phyloP scores from a whole-genome alignment of 495 filamentous ascomycete genomes.

The Pseudoneurospora amorphoporcata region DNA sequence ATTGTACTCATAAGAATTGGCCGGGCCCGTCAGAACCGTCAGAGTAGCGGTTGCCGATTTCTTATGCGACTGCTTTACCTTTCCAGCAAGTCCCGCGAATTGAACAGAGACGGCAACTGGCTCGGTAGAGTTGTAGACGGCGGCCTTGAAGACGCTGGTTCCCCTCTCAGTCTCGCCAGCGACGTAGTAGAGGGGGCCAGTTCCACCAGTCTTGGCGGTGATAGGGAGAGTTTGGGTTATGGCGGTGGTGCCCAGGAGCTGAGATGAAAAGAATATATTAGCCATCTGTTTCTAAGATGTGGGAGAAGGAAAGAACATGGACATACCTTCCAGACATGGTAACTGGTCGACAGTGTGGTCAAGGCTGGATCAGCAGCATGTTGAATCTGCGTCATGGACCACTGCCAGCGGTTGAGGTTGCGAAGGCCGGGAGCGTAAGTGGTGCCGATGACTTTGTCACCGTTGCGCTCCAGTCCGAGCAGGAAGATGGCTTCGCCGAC shows the following conservation, averaged over 20 bases:
- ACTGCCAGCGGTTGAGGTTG: constrained; percentile 34
- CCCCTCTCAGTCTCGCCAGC: constrained; percentile 30
- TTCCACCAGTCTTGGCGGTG: constrained; percentile 28
- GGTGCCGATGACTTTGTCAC: constrained; percentile 38
- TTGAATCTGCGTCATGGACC: constrained; percentile 36
- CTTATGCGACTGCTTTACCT: not conserved
- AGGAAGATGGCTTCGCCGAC: constrained; percentile 59
- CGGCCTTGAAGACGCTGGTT: constrained; percentile 47
- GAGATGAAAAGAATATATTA: constrained; percentile 22
- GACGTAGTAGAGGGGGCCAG: constrained; percentile 49
- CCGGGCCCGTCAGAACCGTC: constrained; percentile 47
- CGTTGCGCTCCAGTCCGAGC: constrained; percentile 58
- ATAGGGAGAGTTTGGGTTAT: constrained; percentile 46
- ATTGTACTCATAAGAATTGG: constrained; percentile 30
- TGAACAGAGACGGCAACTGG: constrained; percentile 38
- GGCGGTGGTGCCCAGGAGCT: constrained; percentile 41
- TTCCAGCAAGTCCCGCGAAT: constrained; percentile 41
- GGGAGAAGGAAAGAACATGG: constrained; percentile 14
- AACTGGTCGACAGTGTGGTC: constrained; percentile 37
- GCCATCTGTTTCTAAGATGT: constrained; percentile 1
- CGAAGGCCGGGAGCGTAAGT: constrained; percentile 30
- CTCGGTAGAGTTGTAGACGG: constrained; percentile 52
- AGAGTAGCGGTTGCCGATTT: constrained; percentile 38
- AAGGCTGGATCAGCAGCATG: constrained; percentile 43
- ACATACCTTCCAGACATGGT: constrained; percentile 32